A percentile compares a stretch with the other conserved stretches of the same genome.
Evolutionary conservation across 257 asterid species (phyloP).

Genomic region (Ligustrum vulgare): DNA sequence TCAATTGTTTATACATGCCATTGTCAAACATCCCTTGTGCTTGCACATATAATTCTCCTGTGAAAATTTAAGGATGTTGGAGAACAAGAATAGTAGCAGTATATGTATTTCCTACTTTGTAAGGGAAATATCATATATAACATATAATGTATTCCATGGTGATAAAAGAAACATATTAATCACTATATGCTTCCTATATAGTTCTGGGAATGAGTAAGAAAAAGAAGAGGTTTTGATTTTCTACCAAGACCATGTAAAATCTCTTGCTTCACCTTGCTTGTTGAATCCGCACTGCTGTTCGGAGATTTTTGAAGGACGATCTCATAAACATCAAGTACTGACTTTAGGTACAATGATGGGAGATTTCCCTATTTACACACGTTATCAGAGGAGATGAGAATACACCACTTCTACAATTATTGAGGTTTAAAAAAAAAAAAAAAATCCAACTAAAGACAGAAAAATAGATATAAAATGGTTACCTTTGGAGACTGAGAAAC

Average conservation of each 20-base stretch:
- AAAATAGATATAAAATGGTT: constrained; percentile 16
- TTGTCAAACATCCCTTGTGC: constrained; percentile 81
- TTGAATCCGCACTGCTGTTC: constrained; percentile 45
- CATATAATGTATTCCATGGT: constrained; percentile 5
- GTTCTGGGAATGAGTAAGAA: constrained; percentile 1
- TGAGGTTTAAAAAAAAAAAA: constrained; percentile 19
- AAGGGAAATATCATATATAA: constrained; percentile 11
- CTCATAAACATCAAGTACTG: constrained; percentile 85
- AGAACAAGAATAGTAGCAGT: constrained; percentile 20
- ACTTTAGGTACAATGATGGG: constrained; percentile 64
- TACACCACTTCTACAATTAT: constrained; percentile 21
- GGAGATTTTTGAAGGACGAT: constrained; percentile 70
- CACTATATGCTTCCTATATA: background rate
- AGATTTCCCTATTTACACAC: constrained; percentile 64
- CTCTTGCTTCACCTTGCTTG: constrained; percentile 96
- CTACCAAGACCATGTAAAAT: constrained; percentile 91
- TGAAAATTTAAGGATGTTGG: constrained; percentile 28
- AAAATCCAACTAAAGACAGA: constrained; percentile 12
- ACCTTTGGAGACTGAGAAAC: constrained; percentile 95
- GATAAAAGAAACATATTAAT: background rate
- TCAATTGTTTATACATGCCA: constrained; percentile 68
- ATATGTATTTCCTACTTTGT: background rate
- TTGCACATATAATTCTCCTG: constrained; percentile 88
- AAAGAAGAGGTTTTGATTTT: constrained; percentile 21
- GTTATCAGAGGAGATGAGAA: constrained; percentile 19